A percentile compares a stretch with the other conserved stretches of the same genome.
Conservation (phyloP, 208 protist genomes). For the Leishmania braziliensis region DNA sequence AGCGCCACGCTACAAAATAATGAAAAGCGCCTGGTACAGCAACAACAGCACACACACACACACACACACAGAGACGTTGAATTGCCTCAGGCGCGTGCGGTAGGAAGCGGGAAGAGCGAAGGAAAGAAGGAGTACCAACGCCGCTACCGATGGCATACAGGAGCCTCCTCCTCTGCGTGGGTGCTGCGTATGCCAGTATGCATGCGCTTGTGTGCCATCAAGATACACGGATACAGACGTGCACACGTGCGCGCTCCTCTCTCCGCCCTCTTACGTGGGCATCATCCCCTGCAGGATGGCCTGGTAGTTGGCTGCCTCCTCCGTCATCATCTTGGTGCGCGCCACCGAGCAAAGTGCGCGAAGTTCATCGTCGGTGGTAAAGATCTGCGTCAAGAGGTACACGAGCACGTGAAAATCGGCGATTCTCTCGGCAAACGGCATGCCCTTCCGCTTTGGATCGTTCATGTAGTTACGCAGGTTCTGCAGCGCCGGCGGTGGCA, state of each 20-base stretch:
- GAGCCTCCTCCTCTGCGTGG: not conserved
- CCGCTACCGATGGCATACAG: not conserved
- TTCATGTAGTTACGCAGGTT: conserved; percentile 83
- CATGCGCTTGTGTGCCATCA: not conserved
- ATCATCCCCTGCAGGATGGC: conserved; percentile 48
- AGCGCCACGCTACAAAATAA: not conserved
- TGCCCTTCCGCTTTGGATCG: conserved; percentile 67
- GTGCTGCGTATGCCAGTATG: not conserved
- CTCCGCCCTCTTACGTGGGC: conserved; percentile 2
- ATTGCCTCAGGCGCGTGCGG: not conserved
- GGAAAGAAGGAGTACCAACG: not conserved
- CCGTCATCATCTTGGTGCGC: conserved; percentile 38
- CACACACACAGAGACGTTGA: not conserved
- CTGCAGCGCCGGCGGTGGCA: conserved; percentile 64
- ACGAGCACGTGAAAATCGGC: conserved; percentile 93
- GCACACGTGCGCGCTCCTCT: not conserved
- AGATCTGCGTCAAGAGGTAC: conserved; percentile 70
- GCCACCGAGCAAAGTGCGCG: conserved; percentile 51
- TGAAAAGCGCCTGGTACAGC: not conserved
- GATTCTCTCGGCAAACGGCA: conserved; percentile 74
- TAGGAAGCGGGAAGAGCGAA: not conserved
- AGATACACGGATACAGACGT: conserved; percentile 1
- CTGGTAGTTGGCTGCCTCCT: conserved; percentile 53
- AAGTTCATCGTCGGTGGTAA: conserved; percentile 66
- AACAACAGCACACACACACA: not conserved